These are phyloP conservation scores for Cadophora sp. DNA, from an alignment of 2,329 filamentous ascomycete genomes.

Conservation along the genomic window DNA sequence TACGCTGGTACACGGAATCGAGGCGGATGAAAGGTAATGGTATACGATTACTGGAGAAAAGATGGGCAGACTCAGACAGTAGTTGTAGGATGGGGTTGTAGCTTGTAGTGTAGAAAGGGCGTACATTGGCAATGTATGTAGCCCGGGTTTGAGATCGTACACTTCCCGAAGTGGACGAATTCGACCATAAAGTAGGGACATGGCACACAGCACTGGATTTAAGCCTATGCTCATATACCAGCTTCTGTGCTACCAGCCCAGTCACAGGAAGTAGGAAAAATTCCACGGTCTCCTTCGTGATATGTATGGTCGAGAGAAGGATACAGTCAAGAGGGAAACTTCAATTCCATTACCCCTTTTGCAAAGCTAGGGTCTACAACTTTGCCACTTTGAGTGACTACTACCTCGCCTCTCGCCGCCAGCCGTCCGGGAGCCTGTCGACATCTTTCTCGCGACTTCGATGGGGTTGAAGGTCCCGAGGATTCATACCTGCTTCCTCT, in stretches of 20 bases:
- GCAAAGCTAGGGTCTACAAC: constrained; percentile 30
- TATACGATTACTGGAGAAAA: background rate
- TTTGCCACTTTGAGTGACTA: constrained; percentile 29
- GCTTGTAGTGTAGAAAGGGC: background rate
- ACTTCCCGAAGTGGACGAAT: background rate
- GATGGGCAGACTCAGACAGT: background rate
- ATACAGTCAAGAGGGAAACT: constrained; percentile 19
- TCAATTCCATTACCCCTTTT: constrained; percentile 32
- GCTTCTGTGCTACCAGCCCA: too few species aligned
- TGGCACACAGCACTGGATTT: too few species aligned
- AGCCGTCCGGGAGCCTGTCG: constrained; percentile 26
- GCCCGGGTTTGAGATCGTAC: background rate
- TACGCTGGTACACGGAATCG: background rate
- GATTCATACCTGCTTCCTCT: background rate
- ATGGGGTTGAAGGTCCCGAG: background rate
- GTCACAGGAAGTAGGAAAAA: too few species aligned
- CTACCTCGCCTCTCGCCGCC: constrained; percentile 23
- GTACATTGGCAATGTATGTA: background rate
- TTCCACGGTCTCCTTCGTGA: background rate
- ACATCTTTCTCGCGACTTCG: constrained; percentile 30
- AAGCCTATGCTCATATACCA: too few species aligned
- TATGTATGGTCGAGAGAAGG: background rate
- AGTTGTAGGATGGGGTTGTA: background rate
- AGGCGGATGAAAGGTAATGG: background rate
- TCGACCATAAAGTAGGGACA: too few species aligned